Percentiles rank a stretch among this genome's conserved stretches.
Conservation (phyloP, 768 basidiomycete genomes). For the Amanita pallidorosea region DNA sequence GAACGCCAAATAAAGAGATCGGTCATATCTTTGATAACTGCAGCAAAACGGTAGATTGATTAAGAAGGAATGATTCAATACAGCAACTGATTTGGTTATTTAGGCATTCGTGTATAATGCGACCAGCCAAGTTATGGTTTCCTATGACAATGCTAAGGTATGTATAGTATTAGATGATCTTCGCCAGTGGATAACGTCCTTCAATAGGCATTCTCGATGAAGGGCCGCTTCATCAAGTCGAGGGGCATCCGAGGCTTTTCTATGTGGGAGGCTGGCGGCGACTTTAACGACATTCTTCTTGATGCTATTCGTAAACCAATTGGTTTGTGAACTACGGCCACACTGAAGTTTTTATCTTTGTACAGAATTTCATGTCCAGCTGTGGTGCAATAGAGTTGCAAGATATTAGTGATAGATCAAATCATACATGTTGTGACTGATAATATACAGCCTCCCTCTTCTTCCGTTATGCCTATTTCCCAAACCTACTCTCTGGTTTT, state of each 20-base stretch:
- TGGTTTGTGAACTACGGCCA: constrained; percentile 17
- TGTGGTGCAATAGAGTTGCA: too few species aligned
- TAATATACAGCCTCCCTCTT: too few species aligned
- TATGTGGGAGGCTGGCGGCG: constrained; percentile 68
- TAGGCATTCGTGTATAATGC: constrained; percentile 37
- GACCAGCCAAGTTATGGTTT: constrained; percentile 33
- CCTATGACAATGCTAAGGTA: constrained; percentile 35
- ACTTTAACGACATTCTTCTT: constrained; percentile 36
- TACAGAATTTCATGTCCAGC: too few species aligned
- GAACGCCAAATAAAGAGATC: constrained; percentile 38
- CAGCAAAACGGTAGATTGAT: constrained; percentile 49
- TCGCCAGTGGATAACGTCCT: background rate
- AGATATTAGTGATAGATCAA: too few species aligned
- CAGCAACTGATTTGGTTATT: background rate
- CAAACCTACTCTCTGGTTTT: too few species aligned
- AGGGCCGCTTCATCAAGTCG: constrained; percentile 50
- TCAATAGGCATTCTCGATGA: constrained; percentile 29
- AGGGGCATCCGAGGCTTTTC: constrained; percentile 48
- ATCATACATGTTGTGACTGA: too few species aligned
- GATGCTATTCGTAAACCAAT: constrained; percentile 25
- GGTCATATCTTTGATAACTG: constrained; percentile 49
- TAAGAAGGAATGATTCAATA: background rate
- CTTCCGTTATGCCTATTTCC: too few species aligned
- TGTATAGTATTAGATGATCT: background rate
- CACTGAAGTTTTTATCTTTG: too few species aligned